Evolutionary conservation across 495 filamentous ascomycete genomes (phyloP), one percentile per base, ranked within the genome.

Genomic region (Penicillium ochrochloron): DNA sequence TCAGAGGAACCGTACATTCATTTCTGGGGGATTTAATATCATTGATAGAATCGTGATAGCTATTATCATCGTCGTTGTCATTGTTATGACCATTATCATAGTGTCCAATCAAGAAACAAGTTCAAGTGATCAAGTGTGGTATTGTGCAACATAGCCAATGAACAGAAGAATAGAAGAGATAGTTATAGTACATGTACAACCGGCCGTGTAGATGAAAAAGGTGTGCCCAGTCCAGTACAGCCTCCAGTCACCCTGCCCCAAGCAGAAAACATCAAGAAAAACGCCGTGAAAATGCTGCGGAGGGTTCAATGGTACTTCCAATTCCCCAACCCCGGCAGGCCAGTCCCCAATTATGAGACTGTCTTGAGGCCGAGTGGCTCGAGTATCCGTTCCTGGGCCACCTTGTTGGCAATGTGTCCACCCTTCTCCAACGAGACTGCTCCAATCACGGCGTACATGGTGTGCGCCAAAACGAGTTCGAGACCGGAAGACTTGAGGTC

Each of bases 361-460:
- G 72, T 70, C 59, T 76, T 74, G 60, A 84, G 62, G 25, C 83
- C 82, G 64, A 84, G 67, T 42, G 82, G 83, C 71, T 66, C 73
- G 67, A 99, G 76, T 71, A 99, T 88, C 76, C 87, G 88, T 62
- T 97, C 90, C 70, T 84, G 85, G 19, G 90, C 87, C 61, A 95
- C 78, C 74, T 85, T 80, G 60, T 88, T 89, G 54, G 96, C 94
- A 60, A 89, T 81, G 53, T 89, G 86, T 53, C 91, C 92, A 31
- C 95, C 95, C 66, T 89, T 88, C 75, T 96, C 91, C 63, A 98
- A 77, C 11, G 93, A 87, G 61, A 98, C 76, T 27, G 96, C 95
- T 27, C 95, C 95, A 41, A 98, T 74, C 27, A 99, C 88, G 17
- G 93, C 92, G 71, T 90, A 95, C 59, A 97, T 68, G 23, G 91